phyloP scores from a whole-genome alignment of 2,329 filamentous ascomycete genomes.

The Leptosphaerulina australis region DNA sequence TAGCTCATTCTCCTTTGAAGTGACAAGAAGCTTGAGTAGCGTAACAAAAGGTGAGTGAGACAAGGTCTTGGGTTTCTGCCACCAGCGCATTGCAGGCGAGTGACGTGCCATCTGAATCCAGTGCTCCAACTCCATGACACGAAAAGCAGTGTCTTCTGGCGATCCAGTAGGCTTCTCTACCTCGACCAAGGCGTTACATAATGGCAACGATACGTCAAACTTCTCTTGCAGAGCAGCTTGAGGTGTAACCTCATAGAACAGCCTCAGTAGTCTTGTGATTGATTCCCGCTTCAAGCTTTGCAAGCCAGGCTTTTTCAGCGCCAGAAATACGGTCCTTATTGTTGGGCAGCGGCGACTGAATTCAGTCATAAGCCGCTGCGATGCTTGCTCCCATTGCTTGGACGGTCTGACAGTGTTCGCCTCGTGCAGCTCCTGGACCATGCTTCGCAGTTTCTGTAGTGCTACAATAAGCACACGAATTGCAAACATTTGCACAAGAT shows the following conservation, averaged over 20 bases:
- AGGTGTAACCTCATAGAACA: conserved; percentile 86
- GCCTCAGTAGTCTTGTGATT: conserved; percentile 74
- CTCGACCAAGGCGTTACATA: conserved; percentile 70
- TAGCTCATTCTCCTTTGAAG: conserved; percentile 57
- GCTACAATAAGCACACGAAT: conserved; percentile 78
- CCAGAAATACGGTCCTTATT: conserved; percentile 78
- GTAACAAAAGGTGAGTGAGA: conserved; percentile 72
- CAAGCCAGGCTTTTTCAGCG: conserved; percentile 72
- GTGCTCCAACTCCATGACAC: conserved; percentile 78
- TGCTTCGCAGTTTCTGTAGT: conserved; percentile 74
- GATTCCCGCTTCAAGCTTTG: conserved; percentile 79
- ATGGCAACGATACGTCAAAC: conserved; percentile 81
- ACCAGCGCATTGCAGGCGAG: conserved; percentile 90
- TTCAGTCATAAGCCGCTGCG: conserved; percentile 69
- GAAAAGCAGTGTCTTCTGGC: conserved; percentile 61
- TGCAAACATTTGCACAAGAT: conserved; percentile 83
- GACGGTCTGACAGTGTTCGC: conserved; percentile 50
- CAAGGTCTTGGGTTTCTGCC: conserved; percentile 72
- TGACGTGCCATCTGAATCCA: conserved; percentile 79
- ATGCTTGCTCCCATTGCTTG: conserved; percentile 71
- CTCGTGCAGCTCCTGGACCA: conserved; percentile 65
- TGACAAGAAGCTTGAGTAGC: conserved; percentile 65
- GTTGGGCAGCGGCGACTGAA: conserved; percentile 80
- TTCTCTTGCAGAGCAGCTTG: conserved; percentile 80
- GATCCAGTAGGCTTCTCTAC: conserved; percentile 55